These are phyloP conservation scores for Verbascum thapsus DNA, from an alignment of 257 asterid genomes.

Conservation along the genomic window DNA sequence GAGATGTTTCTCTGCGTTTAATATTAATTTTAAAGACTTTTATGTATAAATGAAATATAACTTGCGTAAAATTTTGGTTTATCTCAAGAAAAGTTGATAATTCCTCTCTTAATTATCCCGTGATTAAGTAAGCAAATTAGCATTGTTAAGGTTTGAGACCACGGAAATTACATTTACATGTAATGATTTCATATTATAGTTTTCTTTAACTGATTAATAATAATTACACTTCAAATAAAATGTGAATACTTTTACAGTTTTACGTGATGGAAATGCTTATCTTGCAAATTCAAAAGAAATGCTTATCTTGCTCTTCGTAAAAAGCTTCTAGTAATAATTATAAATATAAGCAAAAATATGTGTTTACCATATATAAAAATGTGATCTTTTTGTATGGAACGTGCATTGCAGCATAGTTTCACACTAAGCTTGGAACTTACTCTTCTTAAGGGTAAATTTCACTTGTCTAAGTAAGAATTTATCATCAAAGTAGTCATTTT, in stretches of 20 bases:
- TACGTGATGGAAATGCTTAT: constrained; percentile 21
- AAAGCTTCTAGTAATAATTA: not conserved
- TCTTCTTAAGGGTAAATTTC: too few species aligned
- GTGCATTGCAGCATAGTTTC: constrained; percentile 14
- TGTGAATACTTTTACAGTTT: constrained; percentile 30
- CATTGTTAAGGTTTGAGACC: not conserved
- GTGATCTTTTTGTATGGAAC: constrained; percentile 20
- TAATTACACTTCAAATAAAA: constrained; percentile 20
- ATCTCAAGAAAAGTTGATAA: too few species aligned
- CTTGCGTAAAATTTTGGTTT: too few species aligned
- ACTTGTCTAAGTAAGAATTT: too few species aligned
- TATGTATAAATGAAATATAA: too few species aligned
- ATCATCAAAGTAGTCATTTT: too few species aligned
- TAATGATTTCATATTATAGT: not conserved
- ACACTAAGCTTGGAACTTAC: not conserved
- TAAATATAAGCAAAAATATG: too few species aligned
- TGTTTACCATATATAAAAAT: too few species aligned
- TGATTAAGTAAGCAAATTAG: not conserved
- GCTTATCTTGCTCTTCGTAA: constrained; percentile 19
- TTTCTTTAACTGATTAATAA: not conserved
- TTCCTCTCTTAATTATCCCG: too few species aligned
- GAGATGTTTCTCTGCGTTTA: too few species aligned
- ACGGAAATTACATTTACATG: not conserved
- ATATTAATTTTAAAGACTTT: too few species aligned
- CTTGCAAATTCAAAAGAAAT: constrained; percentile 27